phyloP scores from a whole-genome alignment of 148 eudicot species.

The Camellia granthamiana region DNA sequence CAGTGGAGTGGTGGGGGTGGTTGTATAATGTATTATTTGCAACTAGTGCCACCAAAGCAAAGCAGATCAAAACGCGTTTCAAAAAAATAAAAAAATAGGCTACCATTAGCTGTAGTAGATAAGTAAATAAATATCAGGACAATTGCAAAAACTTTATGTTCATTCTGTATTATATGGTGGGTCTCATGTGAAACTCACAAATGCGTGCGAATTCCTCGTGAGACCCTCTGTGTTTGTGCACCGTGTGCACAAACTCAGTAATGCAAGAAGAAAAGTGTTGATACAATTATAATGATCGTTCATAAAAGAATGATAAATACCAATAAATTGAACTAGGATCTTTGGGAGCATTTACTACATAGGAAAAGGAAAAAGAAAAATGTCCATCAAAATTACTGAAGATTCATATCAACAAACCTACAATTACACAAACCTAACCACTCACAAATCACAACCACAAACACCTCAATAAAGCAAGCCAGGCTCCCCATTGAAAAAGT shows the following conservation, averaged over 20 bases:
- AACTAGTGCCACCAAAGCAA: too few species aligned
- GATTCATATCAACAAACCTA: conserved; percentile 35
- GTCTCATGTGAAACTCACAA: too few species aligned
- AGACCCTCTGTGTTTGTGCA: neutral
- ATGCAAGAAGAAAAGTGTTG: neutral
- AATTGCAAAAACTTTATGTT: too few species aligned
- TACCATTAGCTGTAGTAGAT: too few species aligned
- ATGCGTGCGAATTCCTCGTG: neutral
- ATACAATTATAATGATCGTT: neutral
- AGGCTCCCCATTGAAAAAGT: conserved; percentile 18
- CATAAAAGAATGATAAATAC: conserved; percentile 31
- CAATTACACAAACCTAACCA: conserved; percentile 16
- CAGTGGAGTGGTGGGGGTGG: too few species aligned
- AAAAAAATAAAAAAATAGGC: too few species aligned
- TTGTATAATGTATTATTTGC: too few species aligned
- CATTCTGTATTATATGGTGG: too few species aligned
- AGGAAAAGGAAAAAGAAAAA: neutral
- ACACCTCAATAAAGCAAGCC: conserved; percentile 29
- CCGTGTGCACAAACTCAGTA: neutral
- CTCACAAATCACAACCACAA: conserved; percentile 20
- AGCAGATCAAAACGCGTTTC: too few species aligned
- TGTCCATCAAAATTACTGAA: neutral
- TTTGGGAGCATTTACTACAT: conserved; percentile 11
- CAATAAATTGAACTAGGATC: conserved; percentile 16
- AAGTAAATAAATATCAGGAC: too few species aligned